phyloP scores from a whole-genome alignment of 495 filamentous ascomycete genomes.

The Cercophora sp. region DNA sequence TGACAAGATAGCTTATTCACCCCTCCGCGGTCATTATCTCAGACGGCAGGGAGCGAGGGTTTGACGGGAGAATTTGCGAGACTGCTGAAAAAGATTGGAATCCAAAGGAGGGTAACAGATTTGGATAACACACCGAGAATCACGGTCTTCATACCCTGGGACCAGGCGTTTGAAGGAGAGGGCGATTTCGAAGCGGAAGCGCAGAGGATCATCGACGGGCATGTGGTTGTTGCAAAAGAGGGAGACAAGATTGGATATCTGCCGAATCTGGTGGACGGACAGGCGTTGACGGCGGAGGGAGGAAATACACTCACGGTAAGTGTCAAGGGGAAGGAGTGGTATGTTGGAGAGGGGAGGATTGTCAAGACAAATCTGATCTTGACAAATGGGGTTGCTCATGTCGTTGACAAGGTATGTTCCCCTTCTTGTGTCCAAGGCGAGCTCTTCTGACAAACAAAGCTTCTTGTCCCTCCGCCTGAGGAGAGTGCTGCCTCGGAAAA shows the following conservation, averaged over 20 bases:
- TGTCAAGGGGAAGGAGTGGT: constrained; percentile 22
- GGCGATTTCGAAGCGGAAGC: constrained; percentile 2
- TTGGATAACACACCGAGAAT: constrained; percentile 24
- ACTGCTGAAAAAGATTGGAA: too few species aligned
- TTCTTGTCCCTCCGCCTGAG: too few species aligned
- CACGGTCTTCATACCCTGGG: constrained; percentile 24
- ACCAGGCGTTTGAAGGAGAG: constrained; percentile 19
- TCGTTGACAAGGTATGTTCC: constrained; percentile 31
- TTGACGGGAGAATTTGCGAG: too few species aligned
- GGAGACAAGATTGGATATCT: constrained; percentile 27
- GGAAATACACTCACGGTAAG: constrained; percentile 29
- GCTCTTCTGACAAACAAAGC: too few species aligned
- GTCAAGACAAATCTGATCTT: constrained; percentile 28
- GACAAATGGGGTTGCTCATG: constrained; percentile 37
- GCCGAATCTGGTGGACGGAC: constrained; percentile 26
- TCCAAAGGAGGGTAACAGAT: too few species aligned
- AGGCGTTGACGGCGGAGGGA: constrained; percentile 24
- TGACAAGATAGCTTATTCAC: not conserved
- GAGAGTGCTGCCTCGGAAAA: too few species aligned
- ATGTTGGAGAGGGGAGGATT: constrained; percentile 35
- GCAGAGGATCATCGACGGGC: constrained; percentile 21
- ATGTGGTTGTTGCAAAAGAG: constrained; percentile 23
- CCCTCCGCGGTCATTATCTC: not conserved
- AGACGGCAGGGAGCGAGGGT: too few species aligned
- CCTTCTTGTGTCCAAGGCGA: too few species aligned